Base-by-base conservation (phyloP, 192 early-diverging fungal genomes). In the Backusella circina region DNA sequence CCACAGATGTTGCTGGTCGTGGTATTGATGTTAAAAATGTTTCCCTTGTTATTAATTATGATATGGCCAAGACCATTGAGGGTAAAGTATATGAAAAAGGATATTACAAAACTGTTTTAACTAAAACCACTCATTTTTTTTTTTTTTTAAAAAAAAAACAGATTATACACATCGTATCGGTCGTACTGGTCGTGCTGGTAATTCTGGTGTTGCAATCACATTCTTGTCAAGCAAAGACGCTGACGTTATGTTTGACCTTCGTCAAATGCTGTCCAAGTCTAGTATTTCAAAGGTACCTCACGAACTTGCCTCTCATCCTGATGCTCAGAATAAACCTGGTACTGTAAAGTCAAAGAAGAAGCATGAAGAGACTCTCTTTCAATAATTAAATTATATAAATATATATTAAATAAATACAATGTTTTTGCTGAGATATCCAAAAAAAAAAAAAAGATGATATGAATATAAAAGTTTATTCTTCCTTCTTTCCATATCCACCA, bases 11-110 rank as follows among this genome's bases (percentile, higher is more conserved):
- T 21, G 98, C 97, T 39, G 96, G 96, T 39, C 95, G 98, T 82
- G 98, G 98, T 88, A 97, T 99, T 79, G 98, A 99, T 85, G 90
- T 99, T 75, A 96, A 98, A 78, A 93, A 99, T 77, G 96, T 99
- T 21, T 96, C 95, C 4, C 80, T 99, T 65, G 98, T 99, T 5
- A 80, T 99, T 54, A 99, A 99, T 82, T 99, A 90, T 82, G 95
- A 99, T 74, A 99, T 99, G 97, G 93, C 96, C 50, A 98, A 97
- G 82, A 94, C 91, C 72, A 97, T 99, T 84, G 96, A 98, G 90
- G 88, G 90, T 91, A 83, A 36, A 68, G n/a, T 30, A 38, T 16
- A 16, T 18, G 54, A 72, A 47, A 31, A 23, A 12, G 21, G 3
- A 0, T 36, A 51, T 31, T 2, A 26, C 38, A 12, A 61, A 5